These are phyloP conservation scores for Colletotrichum sp. DNA, from an alignment of 2,329 filamentous ascomycete genomes.

Conservation along the genomic window DNA sequence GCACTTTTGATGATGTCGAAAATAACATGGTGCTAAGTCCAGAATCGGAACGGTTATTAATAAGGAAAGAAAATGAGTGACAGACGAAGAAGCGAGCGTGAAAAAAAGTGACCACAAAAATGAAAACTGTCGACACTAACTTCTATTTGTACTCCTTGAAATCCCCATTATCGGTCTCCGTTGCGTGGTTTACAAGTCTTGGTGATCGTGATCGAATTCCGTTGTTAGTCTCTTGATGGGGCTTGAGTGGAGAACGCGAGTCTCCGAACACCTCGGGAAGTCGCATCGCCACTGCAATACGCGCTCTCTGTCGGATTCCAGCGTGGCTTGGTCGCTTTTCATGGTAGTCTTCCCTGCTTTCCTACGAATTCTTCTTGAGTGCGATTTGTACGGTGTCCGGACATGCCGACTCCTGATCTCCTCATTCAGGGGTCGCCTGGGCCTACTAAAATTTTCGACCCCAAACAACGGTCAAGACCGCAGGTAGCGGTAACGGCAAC, in stretches of 20 bases:
- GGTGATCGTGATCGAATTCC: neutral
- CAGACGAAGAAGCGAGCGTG: neutral
- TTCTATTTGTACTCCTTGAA: neutral
- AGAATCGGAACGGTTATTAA: accelerated
- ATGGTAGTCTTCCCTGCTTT: neutral
- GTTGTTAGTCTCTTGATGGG: neutral
- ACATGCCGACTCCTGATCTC: neutral
- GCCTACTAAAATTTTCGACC: neutral
- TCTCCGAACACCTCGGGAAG: neutral
- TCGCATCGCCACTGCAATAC: neutral
- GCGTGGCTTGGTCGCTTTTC: neutral
- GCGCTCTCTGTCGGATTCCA: neutral
- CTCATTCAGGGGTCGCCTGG: neutral
- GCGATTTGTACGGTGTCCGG: neutral
- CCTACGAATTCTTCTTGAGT: neutral
- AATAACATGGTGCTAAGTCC: neutral
- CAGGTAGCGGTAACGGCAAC: neutral
- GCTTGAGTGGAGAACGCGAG: neutral
- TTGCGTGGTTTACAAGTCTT: neutral
- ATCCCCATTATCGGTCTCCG: neutral
- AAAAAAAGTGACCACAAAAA: neutral
- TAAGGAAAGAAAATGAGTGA: neutral
- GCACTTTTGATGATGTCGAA: accelerated
- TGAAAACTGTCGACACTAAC: neutral
- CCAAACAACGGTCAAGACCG: neutral